Conservation (phyloP, 2,329 filamentous ascomycete species). For the Calonectria leucothoes region DNA sequence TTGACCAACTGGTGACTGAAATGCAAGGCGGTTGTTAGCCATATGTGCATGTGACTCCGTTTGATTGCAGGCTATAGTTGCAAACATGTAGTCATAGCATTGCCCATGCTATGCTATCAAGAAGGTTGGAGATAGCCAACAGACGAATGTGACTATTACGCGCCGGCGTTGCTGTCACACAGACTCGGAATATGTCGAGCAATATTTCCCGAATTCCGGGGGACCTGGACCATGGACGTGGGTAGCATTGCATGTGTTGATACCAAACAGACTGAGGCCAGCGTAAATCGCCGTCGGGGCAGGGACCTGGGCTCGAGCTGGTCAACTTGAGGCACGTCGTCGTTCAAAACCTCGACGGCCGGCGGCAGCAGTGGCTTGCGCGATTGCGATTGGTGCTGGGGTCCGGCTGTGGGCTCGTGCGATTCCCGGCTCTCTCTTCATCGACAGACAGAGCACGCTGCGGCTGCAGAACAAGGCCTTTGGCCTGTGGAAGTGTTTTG, state of each 20-base stretch:
- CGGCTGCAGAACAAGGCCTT: constrained; percentile 13
- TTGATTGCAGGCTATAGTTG: not conserved
- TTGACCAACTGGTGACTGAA: not conserved
- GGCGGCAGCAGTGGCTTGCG: not conserved
- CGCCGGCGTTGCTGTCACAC: not conserved
- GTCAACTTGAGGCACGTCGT: constrained; percentile 4
- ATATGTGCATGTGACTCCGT: constrained; percentile 1
- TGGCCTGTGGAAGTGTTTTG: not conserved
- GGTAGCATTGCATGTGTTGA: constrained; percentile 12
- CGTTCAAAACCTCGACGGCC: not conserved
- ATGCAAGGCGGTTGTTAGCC: not conserved
- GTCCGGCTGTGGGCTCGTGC: not conserved
- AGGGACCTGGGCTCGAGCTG: constrained; percentile 7
- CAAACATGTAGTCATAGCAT: not conserved
- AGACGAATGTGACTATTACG: not conserved
- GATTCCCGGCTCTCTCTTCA: not conserved
- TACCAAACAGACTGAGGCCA: constrained; percentile 1
- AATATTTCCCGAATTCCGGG: constrained; percentile 11
- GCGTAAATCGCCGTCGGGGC: constrained; percentile 22
- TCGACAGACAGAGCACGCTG: not conserved
- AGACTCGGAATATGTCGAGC: not conserved
- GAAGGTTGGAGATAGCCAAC: not conserved
- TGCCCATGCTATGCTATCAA: too few species aligned
- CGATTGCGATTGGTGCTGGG: constrained; percentile 3
- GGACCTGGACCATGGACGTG: not conserved